Base-by-base conservation (phyloP, 805 yeast genomes). In the Ogataea neopini region DNA sequence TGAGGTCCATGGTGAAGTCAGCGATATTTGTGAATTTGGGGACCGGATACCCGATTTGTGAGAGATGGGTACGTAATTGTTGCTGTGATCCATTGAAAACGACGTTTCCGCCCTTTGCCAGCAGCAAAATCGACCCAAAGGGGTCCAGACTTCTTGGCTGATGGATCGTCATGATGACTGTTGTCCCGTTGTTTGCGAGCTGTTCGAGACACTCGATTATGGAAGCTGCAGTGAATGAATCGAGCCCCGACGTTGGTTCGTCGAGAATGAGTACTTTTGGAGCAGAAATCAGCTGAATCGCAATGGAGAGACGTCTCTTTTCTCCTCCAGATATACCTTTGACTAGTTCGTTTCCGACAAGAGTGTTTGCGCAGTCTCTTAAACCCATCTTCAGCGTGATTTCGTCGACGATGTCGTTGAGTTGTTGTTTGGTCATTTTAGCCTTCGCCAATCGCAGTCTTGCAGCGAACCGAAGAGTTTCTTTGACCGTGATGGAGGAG, bases 181-280 rank as follows among this genome's bases (percentile, higher is more conserved):
- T 86, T 10, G 83, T 80, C 6, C 83, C 80, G 25, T 74, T 76
- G n/a, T 66, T 60, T 2, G 89, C 79, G 30, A 89, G 64, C 2
- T 72, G 71, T 43, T 79, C 71, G 48, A 88, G 69, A 33, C 88
- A 77, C 25, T 74, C 70, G 34, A 89, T 62, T 29, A 88, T 84
- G 2, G 87, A 77, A 1, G 79, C 74, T 0, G 96, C 86, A 0
- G 94, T 87, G 48, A 86, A 80, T 10, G 91, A 80, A 60, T 89
- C 96, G 20, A 89, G 72, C 0, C 96, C 96, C 4, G 95, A 86
- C 0, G 96, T 89, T 2, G 96, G 96, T 60, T 89, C 96, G 65
- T 89, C 96, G 19, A 89, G 65, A 42, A 89, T 74, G 29, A 89
- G 62, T 32, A 89, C 73, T 47, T 81, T 81, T 0, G 95, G 92